These are phyloP conservation scores for Ploettnerulaceae sp. DNA, from an alignment of 2,329 filamentous ascomycete genomes.

Conservation along the genomic window DNA sequence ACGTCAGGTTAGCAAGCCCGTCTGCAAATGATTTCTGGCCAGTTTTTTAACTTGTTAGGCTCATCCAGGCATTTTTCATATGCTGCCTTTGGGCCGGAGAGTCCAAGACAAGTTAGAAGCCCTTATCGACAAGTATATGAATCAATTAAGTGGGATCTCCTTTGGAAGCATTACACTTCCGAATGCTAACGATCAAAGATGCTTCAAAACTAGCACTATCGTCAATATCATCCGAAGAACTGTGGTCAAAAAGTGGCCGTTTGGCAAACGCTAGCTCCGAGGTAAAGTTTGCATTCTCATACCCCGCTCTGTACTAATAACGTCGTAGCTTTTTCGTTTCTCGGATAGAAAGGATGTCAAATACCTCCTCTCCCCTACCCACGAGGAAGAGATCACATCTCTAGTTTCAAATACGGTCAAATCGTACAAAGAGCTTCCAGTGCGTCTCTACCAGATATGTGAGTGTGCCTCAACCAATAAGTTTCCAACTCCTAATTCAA, in stretches of 20 bases:
- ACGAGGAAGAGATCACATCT: slow-evolving; percentile 92
- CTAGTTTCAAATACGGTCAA: slow-evolving; percentile 68
- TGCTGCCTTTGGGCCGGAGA: slow-evolving; percentile 78
- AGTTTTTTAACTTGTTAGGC: slow-evolving; percentile 45
- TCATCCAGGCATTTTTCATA: slow-evolving; percentile 86
- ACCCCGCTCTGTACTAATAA: slow-evolving; percentile 8
- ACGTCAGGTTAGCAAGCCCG: slow-evolving; percentile 53
- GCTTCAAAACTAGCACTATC: slow-evolving; percentile 81
- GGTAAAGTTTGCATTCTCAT: slow-evolving; percentile 40
- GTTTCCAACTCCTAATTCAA: slow-evolving; percentile 3
- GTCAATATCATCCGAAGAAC: slow-evolving; percentile 73
- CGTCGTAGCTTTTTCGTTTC: slow-evolving; percentile 68
- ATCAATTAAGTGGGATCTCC: slow-evolving; percentile 53
- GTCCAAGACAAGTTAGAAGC: slow-evolving; percentile 85
- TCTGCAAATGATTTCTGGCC: not conserved
- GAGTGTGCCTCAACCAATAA: slow-evolving; percentile 29
- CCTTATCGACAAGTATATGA: slow-evolving; percentile 88
- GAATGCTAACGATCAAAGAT: slow-evolving; percentile 40
- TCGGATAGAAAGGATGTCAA: slow-evolving; percentile 69
- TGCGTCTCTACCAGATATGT: slow-evolving; percentile 89
- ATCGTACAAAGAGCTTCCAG: slow-evolving; percentile 80
- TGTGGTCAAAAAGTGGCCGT: slow-evolving; percentile 83
- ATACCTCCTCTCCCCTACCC: slow-evolving; percentile 82
- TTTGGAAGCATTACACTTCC: not conserved
- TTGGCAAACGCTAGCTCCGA: slow-evolving; percentile 69